Base-by-base conservation (phyloP, 129 eudicot genomes). In the Flaveria bidentis region DNA sequence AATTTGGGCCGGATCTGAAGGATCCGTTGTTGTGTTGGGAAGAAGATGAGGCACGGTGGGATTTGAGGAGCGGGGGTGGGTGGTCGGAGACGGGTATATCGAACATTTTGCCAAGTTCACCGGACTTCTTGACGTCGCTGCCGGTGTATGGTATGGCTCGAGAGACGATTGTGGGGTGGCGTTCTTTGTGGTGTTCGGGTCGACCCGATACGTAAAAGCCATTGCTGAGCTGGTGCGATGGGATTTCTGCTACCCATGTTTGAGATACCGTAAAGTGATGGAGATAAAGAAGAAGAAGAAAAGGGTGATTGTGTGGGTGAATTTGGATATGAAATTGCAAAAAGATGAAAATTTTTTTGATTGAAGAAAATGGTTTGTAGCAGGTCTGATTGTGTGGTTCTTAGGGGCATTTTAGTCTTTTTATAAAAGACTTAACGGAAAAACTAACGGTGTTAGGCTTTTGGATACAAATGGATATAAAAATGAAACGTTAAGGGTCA, bases 81-180 rank as follows among this genome's bases (percentile, higher is more conserved):
- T 79, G 77, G 36, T 74, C 87, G 25, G 78, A 42, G 39, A 81
- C 18, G 49, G 87, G 85, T 12, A 91, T 80, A 50, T 91, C 96
- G 76, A 91, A 87, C 99, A 95, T 95, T 75, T 88, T 95, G 0
- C 90, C 97, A 26, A 95, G 96, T 74, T 95, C 99, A n/a, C 99
- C 99, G 52, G 97, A 95, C 22, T 89, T 91, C 45, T 89, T 91
- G 58, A 91, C 88, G 69, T 95, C 99, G 55, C 97, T 97, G 82
- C 96, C 97, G 87, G 99, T 95, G 89, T 91, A 91, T 1, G 94
- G 91, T 20, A 87, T 75, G 71, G 97, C 91, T 23, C 96, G 93
- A 0, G 98, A 81, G 9, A 80, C 80, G 76, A 85, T 65, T n/a
- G 90, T 70, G 41, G 95, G 96, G 12, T 26, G 86, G 41, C 86